Evolutionary conservation across 768 basidiomycete genomes (phyloP).

Genomic region (Auricularia cornea): DNA sequence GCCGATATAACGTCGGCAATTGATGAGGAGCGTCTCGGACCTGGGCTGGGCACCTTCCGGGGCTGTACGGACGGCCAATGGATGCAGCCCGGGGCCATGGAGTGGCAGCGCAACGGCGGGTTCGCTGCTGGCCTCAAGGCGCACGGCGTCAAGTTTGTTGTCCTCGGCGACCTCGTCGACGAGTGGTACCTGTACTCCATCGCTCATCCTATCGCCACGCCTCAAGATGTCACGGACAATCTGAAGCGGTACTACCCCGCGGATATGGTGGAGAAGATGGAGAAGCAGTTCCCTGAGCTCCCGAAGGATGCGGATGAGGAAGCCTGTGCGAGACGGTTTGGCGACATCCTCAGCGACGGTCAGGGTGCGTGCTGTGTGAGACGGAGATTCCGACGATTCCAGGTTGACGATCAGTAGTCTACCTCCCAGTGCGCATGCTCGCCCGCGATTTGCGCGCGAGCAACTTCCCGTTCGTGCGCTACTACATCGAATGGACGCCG

Average conservation of each 20-base stretch:
- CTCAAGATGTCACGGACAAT: constrained; percentile 47
- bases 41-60: constrained; percentile 55
- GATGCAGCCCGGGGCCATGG: constrained; percentile 54
- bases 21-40: constrained; percentile 46
- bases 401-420: no score
- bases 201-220: constrained; percentile 46
- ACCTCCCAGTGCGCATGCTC: constrained; percentile 57
- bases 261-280: constrained; percentile 37
- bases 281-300: constrained; percentile 36
- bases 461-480: constrained; percentile 58
- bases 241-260: constrained; percentile 52
- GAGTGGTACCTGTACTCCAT: constrained; percentile 77
- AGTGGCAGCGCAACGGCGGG: constrained; percentile 55
- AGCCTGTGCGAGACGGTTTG: constrained; percentile 41
- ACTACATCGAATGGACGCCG: constrained; percentile 62
- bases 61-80: constrained; percentile 55
- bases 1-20: constrained; percentile 47
- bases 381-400: no score
- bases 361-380: constrained; percentile 23
- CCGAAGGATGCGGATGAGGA: constrained; percentile 33
- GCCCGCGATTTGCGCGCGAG: constrained; percentile 47
- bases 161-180: constrained; percentile 61
- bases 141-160: constrained; percentile 52
- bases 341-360: constrained; percentile 49
- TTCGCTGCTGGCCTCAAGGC: constrained; percentile 45